A percentile compares a stretch with the other conserved stretches of the same genome.
These are phyloP conservation scores for Yarrowia hollandica DNA, from an alignment of 805 yeast species.

Conservation along the genomic window DNA sequence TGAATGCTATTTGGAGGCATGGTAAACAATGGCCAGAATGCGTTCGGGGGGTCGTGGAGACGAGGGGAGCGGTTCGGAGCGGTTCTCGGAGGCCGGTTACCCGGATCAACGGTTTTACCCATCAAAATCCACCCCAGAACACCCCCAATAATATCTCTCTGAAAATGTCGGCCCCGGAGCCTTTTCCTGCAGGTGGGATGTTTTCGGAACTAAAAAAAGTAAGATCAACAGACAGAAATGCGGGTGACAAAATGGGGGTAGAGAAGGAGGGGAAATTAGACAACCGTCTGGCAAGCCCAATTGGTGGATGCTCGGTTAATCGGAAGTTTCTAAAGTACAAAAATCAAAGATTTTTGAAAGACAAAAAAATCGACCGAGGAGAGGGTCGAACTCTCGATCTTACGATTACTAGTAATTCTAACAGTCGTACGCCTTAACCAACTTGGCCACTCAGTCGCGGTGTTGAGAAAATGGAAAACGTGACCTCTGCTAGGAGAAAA, in stretches of 20 bases:
- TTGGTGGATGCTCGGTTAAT: no score
- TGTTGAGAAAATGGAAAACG: background rate
- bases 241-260: no score
- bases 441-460: conserved; percentile 1
- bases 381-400: conserved; percentile 10
- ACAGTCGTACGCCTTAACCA: conserved; percentile 10
- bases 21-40: no score
- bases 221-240: no score
- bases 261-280: no score
- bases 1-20: conserved; percentile 4
- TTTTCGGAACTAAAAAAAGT: background rate
- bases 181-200: conserved; percentile 17
- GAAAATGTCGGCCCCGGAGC: conserved; percentile 8
- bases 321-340: no score
- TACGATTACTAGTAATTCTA: background rate
- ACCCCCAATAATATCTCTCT: background rate
- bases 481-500: background rate
- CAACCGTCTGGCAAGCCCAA: no score
- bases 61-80: background rate
- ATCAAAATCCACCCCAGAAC: no score
- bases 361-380: background rate
- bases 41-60: no score
- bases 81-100: no score
- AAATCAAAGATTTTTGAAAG: no score
- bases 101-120: no score